Conservation (phyloP, 371 early-diverging fungal species). For the Rhizopus stolonifer region DNA sequence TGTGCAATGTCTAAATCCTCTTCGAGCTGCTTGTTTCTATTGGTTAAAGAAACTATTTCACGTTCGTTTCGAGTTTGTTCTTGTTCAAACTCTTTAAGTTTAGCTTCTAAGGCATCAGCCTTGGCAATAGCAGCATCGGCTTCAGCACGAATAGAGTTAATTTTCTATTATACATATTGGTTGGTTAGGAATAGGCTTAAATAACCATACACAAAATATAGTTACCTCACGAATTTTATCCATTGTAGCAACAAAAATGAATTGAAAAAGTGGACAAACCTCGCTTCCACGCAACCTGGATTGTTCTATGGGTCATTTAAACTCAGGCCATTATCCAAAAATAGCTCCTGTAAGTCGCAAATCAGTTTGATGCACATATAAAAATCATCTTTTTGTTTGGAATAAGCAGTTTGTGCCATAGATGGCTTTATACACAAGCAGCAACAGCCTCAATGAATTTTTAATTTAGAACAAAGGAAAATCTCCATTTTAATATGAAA, state of each 20-base stretch:
- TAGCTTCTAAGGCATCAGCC: slow-evolving; percentile 64
- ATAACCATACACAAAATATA: too few relatives aligned
- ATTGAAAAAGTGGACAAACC: slow-evolving; percentile 3
- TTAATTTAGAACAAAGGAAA: too few relatives aligned
- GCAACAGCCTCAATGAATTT: too few relatives aligned
- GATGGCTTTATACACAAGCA: too few relatives aligned
- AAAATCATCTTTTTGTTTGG: not conserved
- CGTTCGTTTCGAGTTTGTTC: slow-evolving; percentile 69
- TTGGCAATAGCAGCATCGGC: slow-evolving; percentile 67
- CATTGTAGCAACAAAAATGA: slow-evolving; percentile 20
- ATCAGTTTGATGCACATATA: too few relatives aligned
- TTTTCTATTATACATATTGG: slow-evolving; percentile 52
- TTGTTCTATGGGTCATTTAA: not conserved
- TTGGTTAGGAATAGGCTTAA: not conserved
- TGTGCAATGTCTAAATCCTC: slow-evolving; percentile 65
- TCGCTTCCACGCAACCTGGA: not conserved
- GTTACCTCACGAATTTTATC: slow-evolving; percentile 49
- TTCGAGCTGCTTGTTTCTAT: slow-evolving; percentile 64
- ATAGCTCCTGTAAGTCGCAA: not conserved
- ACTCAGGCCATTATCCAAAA: not conserved
- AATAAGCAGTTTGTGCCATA: not conserved
- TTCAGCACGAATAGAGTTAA: slow-evolving; percentile 65
- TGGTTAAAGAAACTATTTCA: slow-evolving; percentile 69
- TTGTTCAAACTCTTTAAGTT: slow-evolving; percentile 56
- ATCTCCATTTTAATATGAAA: too few relatives aligned